Percentiles rank a stretch among this genome's conserved stretches.
These are phyloP conservation scores for Nothophaeocryptopus gaeumannii DNA, from an alignment of 2,329 filamentous ascomycete genomes.

Conservation along the genomic window DNA sequence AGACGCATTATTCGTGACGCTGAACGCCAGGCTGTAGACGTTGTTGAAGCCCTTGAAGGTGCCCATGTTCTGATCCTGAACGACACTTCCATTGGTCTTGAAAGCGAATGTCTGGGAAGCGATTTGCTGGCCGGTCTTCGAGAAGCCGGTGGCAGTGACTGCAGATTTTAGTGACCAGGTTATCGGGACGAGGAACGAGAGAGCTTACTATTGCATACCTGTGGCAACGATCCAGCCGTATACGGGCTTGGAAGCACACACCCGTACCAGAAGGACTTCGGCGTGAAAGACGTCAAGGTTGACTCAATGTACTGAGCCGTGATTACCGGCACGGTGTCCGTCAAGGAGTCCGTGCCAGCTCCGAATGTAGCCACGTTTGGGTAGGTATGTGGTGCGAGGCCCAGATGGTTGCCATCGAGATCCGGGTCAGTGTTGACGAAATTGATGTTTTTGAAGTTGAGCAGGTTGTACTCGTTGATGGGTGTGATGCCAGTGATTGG, in stretches of 20 bases:
- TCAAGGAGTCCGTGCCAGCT: constrained; percentile 11
- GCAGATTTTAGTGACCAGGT: neutral
- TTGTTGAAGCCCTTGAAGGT: constrained; percentile 15
- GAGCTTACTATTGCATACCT: constrained; percentile 13
- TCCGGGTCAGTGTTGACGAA: constrained; percentile 20
- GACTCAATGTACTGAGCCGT: constrained; percentile 17
- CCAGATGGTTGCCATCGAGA: constrained; percentile 21
- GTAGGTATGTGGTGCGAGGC: constrained; percentile 20
- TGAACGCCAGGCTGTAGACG: constrained; percentile 15
- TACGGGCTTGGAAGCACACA: constrained; percentile 19
- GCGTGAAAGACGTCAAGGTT: constrained; percentile 15
- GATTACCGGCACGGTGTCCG: constrained; percentile 10
- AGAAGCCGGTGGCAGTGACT: constrained; percentile 17
- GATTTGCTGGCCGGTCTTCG: constrained; percentile 1
- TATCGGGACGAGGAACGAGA: too few species aligned
- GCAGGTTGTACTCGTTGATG: constrained; percentile 21
- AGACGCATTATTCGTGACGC: constrained; percentile 7
- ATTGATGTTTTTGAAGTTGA: constrained; percentile 19
- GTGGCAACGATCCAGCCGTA: constrained; percentile 17
- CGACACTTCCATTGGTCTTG: constrained; percentile 17
- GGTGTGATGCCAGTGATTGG: constrained; percentile 12
- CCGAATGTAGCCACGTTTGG: constrained; percentile 17
- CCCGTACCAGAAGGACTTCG: constrained; percentile 17
- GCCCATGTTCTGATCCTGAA: constrained; percentile 18
- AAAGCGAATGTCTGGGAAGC: constrained; percentile 17